Conservation (phyloP, 768 basidiomycete genomes). For the Leucosporidium yakuticum region DNA sequence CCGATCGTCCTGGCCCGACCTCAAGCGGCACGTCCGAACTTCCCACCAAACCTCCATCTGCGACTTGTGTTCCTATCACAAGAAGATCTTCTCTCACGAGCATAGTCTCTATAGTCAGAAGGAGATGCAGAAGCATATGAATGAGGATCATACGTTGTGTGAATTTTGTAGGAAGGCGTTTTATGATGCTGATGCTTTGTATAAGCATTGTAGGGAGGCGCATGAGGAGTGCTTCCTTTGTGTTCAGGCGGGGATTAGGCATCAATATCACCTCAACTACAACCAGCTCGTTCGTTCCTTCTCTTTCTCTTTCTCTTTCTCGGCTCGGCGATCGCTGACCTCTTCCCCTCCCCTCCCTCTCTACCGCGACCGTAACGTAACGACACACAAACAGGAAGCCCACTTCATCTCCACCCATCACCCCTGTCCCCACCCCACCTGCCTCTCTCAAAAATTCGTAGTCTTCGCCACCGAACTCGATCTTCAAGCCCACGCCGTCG, state of each 20-base stretch:
- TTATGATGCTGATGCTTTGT: slow-evolving; percentile 90
- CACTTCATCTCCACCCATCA: slow-evolving; percentile 72
- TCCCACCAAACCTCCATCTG: slow-evolving; percentile 74
- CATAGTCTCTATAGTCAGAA: slow-evolving; percentile 66
- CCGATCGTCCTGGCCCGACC: slow-evolving; percentile 79
- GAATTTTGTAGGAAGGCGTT: slow-evolving; percentile 49
- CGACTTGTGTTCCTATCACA: slow-evolving; percentile 76
- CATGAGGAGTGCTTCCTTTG: slow-evolving; percentile 98
- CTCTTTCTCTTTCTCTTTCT: slow-evolving; percentile 56
- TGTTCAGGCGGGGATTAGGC: slow-evolving; percentile 63
- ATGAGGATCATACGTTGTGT: slow-evolving; percentile 27
- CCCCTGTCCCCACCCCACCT: slow-evolving; percentile 66
- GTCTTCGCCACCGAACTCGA: slow-evolving; percentile 85
- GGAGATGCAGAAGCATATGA: slow-evolving; percentile 21
- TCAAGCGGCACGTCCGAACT: slow-evolving; percentile 74
- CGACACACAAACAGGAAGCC: slow-evolving; percentile 75
- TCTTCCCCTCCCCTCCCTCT: slow-evolving; percentile 5
- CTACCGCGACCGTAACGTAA: neutral
- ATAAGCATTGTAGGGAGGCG: slow-evolving; percentile 79
- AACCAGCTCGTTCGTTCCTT: slow-evolving; percentile 89
- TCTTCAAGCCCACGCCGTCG: slow-evolving; percentile 83
- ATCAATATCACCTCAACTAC: slow-evolving; percentile 97
- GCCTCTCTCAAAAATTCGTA: slow-evolving; percentile 83
- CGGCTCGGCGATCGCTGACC: neutral
- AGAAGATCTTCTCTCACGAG: slow-evolving; percentile 95